Base-by-base conservation (phyloP, 208 protist species). In the Blastocrithidia nonstop region DNA sequence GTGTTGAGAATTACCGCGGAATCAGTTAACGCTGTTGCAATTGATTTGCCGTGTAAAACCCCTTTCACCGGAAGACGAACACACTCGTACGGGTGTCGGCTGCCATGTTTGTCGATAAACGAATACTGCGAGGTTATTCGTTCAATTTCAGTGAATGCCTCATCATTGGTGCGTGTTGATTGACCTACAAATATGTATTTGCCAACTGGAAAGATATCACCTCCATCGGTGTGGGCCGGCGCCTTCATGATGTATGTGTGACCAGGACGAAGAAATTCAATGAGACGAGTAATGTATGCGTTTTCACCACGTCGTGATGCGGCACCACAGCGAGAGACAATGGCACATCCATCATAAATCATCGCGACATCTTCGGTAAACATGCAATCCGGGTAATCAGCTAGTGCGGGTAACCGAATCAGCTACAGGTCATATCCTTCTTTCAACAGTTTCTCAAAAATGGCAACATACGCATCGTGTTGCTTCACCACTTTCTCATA, bases 321-420 rank as follows among this genome's bases (percentile, higher is more conserved):
- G 23, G 60, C 65, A 25, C 65, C 66, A 13, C 60, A 57, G 29
- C 66, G 66, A 31, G 66, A 66, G 57, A 70, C 36, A n/a, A 73
- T 43, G 8, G 59, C 65, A 37, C 61, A 68, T 16, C 20, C 13
- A 53, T 70, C 59, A 51, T 70, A 70, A 36, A 75, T 42, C 61
- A 69, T 60, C 32, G 61, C 50, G 6, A 62, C 52, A 45, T 75
- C 66, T 49, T 75, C 66, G 41, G 70, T 58, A 33, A 75, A 75
- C 51, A 75, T 61, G 48, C 46, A 59, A 46, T 70, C 66, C n/a
- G 66, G 54, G 17, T 67, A 55, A n/a, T 64, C 50, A 28, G 46
- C 54, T 27, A 75, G 61, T 37, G 45, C 35, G 19, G 61, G 61
- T 31, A 75, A 54, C 45, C 63, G 48, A 28, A 63, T 64, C 40